Conservation (phyloP, 108 stramenopile genomes). For the Aureococcus anophagefferens region DNA sequence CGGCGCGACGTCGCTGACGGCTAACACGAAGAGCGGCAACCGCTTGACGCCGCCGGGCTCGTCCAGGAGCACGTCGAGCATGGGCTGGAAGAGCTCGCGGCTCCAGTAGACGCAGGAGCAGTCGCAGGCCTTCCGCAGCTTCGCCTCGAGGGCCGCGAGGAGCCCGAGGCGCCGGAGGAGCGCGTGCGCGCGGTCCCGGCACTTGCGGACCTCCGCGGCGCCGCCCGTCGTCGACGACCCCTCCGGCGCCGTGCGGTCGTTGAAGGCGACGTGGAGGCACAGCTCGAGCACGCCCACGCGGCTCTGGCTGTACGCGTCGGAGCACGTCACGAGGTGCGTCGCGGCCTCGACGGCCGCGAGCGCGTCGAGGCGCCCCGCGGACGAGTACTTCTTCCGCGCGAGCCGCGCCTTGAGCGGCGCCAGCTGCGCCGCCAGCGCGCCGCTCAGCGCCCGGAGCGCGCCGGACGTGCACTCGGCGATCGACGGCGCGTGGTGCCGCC, state of each 20-base stretch:
- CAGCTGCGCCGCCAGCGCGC: slow-evolving; percentile 31
- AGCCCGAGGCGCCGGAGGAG: slow-evolving; percentile 11
- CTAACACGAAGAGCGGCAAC: no score
- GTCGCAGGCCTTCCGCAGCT: slow-evolving; percentile 13
- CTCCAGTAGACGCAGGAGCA: slow-evolving; percentile 2
- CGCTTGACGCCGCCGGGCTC: no score
- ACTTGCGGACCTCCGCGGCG: not conserved
- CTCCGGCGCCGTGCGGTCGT: no score
- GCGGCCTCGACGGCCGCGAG: not conserved
- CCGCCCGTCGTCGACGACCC: not conserved
- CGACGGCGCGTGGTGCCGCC: slow-evolving; percentile 30
- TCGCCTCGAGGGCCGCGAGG: slow-evolving; percentile 5
- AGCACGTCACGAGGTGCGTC: not conserved
- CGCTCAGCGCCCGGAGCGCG: slow-evolving; percentile 34
- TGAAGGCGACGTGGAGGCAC: slow-evolving; percentile 4
- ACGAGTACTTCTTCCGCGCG: not conserved
- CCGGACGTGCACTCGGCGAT: slow-evolving; percentile 29
- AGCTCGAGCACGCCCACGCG: not conserved
- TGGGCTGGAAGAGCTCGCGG: not conserved
- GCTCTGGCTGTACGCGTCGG: not conserved
- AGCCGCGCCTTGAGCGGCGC: slow-evolving; percentile 23
- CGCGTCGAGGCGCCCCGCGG: no score
- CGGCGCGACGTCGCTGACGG: no score
- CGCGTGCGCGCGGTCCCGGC: not conserved
- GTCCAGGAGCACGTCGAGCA: not conserved